Evolutionary conservation across 2,329 filamentous ascomycete genomes (phyloP).

Genomic region (Aspergillus spinulosporus): DNA sequence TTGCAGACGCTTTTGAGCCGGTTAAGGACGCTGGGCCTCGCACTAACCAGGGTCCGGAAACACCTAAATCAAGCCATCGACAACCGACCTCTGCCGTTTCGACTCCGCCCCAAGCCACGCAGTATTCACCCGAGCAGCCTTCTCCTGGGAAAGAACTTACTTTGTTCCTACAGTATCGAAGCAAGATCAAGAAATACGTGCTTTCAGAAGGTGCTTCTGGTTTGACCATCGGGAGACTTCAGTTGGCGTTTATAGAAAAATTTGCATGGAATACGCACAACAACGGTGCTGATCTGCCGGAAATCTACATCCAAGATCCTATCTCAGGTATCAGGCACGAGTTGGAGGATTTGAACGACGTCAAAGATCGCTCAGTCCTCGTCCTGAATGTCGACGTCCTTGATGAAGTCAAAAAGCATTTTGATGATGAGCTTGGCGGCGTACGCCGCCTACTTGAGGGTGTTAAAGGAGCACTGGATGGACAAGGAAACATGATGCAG

Average conservation of each 20-base stretch:
- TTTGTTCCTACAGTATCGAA: slow-evolving; percentile 93
- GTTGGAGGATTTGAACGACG: slow-evolving; percentile 85
- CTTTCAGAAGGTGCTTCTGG: slow-evolving; percentile 80
- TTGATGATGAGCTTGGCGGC: slow-evolving; percentile 84
- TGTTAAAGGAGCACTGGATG: slow-evolving; percentile 78
- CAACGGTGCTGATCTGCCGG: slow-evolving; percentile 86
- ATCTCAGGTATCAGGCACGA: slow-evolving; percentile 96
- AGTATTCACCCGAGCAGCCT: slow-evolving; percentile 62
- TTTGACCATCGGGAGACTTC: slow-evolving; percentile 80
- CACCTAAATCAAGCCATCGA: slow-evolving; percentile 28
- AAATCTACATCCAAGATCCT: slow-evolving; percentile 98
- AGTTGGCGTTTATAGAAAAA: slow-evolving; percentile 97
- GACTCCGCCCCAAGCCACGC: slow-evolving; percentile 51
- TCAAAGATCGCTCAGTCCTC: slow-evolving; percentile 93
- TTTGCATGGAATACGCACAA: slow-evolving; percentile 98
- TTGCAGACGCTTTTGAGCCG: slow-evolving; percentile 40
- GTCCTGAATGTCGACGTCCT: slow-evolving; percentile 89
- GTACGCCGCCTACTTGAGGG: slow-evolving; percentile 82
- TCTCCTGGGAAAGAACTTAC: slow-evolving; percentile 82
- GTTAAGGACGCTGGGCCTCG: slow-evolving; percentile 26
- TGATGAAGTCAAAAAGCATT: slow-evolving; percentile 94
- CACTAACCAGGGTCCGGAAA: slow-evolving; percentile 25
- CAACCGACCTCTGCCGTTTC: slow-evolving; percentile 25
- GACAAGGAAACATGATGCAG: slow-evolving; percentile 78
- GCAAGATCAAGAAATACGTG: slow-evolving; percentile 94